Evolutionary conservation across 768 basidiomycete species (phyloP).

Genomic region (Podaxis carcinomalis): DNA sequence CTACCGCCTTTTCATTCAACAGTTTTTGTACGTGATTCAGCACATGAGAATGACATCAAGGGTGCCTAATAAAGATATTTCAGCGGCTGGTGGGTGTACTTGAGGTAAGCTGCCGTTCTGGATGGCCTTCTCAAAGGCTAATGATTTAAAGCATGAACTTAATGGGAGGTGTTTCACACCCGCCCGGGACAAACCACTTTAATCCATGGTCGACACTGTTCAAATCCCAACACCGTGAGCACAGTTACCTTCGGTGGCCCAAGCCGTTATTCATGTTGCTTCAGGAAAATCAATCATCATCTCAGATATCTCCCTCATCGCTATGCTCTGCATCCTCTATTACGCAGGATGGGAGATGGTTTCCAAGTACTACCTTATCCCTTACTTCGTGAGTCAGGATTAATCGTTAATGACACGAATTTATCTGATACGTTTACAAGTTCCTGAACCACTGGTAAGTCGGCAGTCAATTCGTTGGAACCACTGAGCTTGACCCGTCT

Average conservation of each 20-base stretch:
- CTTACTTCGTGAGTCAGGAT: slow-evolving; percentile 35
- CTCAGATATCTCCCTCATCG: slow-evolving; percentile 24
- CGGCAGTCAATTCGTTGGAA: background rate
- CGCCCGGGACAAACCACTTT: slow-evolving; percentile 43
- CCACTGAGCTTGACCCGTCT: background rate
- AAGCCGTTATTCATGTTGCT: slow-evolving; percentile 7
- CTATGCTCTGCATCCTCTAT: slow-evolving; percentile 23
- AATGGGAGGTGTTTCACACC: slow-evolving; percentile 43
- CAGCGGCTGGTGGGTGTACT: slow-evolving; percentile 35
- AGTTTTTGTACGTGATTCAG: slow-evolving; percentile 31
- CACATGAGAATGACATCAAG: background rate
- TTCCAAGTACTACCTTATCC: slow-evolving; percentile 31
- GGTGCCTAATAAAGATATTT: background rate
- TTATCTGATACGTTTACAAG: slow-evolving; percentile 17
- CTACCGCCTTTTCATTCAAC: slow-evolving; percentile 42
- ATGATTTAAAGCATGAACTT: slow-evolving; percentile 33
- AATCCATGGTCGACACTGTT: slow-evolving; percentile 34
- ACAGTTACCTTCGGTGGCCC: background rate
- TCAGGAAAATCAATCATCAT: slow-evolving; percentile 36
- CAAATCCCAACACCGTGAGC: slow-evolving; percentile 33
- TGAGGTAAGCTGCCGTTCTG: slow-evolving; percentile 17
- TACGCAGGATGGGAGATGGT: slow-evolving; percentile 22
- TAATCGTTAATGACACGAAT: too few relatives aligned
- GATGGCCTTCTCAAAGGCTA: background rate
- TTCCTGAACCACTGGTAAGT: slow-evolving; percentile 40